Evolutionary conservation across 345 rosid species (phyloP).

Genomic region (Erodium maritimum): DNA sequence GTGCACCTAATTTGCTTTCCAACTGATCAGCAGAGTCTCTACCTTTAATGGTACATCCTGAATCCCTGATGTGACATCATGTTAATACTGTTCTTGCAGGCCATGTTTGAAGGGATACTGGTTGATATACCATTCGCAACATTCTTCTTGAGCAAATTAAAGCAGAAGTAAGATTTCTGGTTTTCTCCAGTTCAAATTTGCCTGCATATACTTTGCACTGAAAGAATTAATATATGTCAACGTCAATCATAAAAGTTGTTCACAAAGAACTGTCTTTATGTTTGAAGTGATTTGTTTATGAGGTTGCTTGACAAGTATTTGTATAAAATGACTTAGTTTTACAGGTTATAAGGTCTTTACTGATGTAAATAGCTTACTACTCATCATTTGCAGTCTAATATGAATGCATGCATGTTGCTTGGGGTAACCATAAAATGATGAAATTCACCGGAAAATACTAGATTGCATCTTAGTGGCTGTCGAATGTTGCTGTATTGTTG

Average conservation of each 20-base stretch:
- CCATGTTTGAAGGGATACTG: conserved; percentile 98
- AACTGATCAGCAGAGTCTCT: background rate
- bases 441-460: background rate
- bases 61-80: conserved; percentile 4
- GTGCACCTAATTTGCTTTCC: background rate
- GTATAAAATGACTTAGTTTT: too few species aligned
- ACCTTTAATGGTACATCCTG: conserved; percentile 6
- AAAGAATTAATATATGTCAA: too few species aligned
- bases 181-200: background rate
- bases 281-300: background rate
- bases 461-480: background rate
- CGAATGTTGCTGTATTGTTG: background rate
- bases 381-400: background rate
- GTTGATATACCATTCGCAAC: conserved; percentile 98
- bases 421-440: background rate
- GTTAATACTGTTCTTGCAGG: conserved; percentile 39
- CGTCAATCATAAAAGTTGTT: background rate
- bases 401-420: background rate
- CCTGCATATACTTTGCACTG: background rate
- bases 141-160: conserved; percentile 96
- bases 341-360: background rate
- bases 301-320: background rate
- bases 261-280: background rate
- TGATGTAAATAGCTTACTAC: background rate
- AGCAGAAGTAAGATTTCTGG: conserved; percentile 54